Evolutionary conservation across 2,329 filamentous ascomycete species (phyloP).

Genomic region (Juglanconis oblonga): DNA sequence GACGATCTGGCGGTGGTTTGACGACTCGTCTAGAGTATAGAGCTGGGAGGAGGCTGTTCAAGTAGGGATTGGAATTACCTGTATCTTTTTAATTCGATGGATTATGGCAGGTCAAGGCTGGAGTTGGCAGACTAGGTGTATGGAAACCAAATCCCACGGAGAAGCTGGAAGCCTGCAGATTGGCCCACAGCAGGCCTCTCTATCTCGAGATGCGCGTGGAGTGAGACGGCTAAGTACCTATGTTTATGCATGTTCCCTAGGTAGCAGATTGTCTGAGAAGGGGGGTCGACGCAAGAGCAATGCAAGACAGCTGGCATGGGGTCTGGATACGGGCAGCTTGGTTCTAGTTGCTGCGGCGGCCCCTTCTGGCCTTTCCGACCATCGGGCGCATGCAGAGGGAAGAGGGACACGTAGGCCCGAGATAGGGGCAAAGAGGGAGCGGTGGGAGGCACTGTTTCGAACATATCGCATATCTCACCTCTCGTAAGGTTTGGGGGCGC

Average conservation of each 20-base stretch:
- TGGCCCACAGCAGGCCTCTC: too few relatives aligned
- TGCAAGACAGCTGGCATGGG: slow-evolving; percentile 18
- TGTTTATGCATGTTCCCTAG: too few relatives aligned
- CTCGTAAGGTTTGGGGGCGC: not conserved
- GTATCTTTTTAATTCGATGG: too few relatives aligned
- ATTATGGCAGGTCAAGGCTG: too few relatives aligned
- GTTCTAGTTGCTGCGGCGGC: too few relatives aligned
- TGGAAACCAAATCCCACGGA: too few relatives aligned
- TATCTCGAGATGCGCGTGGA: too few relatives aligned
- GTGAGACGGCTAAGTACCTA: too few relatives aligned
- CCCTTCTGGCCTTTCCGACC: not conserved
- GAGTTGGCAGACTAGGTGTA: too few relatives aligned
- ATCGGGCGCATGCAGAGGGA: not conserved
- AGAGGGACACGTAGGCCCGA: not conserved
- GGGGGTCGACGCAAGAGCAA: not conserved
- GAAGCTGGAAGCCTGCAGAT: too few relatives aligned
- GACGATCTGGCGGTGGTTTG: slow-evolving; percentile 10
- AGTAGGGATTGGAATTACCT: not conserved
- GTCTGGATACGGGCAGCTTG: not conserved
- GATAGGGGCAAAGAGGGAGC: not conserved
- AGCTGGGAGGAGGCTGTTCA: not conserved
- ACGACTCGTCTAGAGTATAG: not conserved
- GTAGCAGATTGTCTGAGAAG: too few relatives aligned
- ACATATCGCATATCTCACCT: not conserved
- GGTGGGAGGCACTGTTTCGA: not conserved